Conservation (phyloP, 257 asterid genomes). For the Anisodus tanguticus region DNA sequence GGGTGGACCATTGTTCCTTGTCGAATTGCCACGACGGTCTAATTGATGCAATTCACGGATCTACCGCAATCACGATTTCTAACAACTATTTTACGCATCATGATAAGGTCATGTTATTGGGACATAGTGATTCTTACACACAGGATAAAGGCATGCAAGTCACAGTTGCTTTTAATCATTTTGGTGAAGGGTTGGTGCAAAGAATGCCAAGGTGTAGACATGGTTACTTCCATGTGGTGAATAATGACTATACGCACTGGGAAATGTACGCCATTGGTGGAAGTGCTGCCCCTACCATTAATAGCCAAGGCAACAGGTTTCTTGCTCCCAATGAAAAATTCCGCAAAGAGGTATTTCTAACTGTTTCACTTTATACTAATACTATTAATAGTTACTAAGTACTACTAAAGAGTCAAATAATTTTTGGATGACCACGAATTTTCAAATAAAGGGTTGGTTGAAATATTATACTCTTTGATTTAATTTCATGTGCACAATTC, state of each 20-base stretch:
- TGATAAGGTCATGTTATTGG: slow-evolving; percentile 83
- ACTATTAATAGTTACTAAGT: background rate
- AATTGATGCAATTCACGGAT: slow-evolving; percentile 77
- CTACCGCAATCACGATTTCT: slow-evolving; percentile 75
- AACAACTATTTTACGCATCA: slow-evolving; percentile 79
- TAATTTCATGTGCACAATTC: too few species aligned
- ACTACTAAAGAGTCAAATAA: background rate
- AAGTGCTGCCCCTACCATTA: slow-evolving; percentile 82
- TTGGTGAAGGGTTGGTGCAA: slow-evolving; percentile 85
- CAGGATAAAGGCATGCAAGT: slow-evolving; percentile 75
- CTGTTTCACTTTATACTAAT: background rate
- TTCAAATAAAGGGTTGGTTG: background rate
- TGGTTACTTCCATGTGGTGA: slow-evolving; percentile 89
- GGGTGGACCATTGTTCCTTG: slow-evolving; percentile 83
- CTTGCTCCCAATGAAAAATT: slow-evolving; percentile 62
- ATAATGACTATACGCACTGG: slow-evolving; percentile 91
- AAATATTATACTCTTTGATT: background rate
- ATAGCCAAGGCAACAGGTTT: slow-evolving; percentile 84
- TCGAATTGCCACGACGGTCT: slow-evolving; percentile 76
- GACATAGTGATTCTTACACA: slow-evolving; percentile 61
- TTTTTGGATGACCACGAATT: background rate
- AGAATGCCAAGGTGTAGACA: slow-evolving; percentile 98
- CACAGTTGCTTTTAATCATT: slow-evolving; percentile 81
- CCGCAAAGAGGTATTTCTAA: slow-evolving; percentile 56
- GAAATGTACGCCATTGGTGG: slow-evolving; percentile 93